Evolutionary conservation across 129 eudicot genomes (phyloP), one percentile per base, ranked within the genome.

Genomic region (Pittosporum tobira): DNA sequence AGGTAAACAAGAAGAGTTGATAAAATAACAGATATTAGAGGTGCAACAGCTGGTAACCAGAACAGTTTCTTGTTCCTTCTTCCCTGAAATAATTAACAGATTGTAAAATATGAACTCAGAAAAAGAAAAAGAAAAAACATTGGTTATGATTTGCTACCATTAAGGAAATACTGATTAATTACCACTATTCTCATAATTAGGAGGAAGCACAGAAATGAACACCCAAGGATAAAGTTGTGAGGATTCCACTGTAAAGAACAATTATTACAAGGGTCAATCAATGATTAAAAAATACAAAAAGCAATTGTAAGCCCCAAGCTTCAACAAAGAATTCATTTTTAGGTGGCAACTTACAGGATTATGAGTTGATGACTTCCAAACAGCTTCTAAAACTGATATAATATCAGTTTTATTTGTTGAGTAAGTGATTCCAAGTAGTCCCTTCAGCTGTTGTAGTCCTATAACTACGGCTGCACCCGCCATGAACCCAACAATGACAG

Each of bases 31-130:
- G 94, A 87, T 52, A 81, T 57, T 43, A 91, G 64, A 0, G 99
- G 99, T 21, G 99, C 96, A 48, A 84, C 82, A 15, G 99, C 96
- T 4, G 99, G 86, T 73, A 91, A 55, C 99, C 99, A 91, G 67
- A 83, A 91, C 16, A 91, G 65, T 59, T 73, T 84, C 69, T 61
- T 77, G 69, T 87, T 78, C 69, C 73, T 83, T 67, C 69, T 73
- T 1, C 96, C 95, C 99, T 91, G 89, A 19, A 14, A 28, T 19
- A 5, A 38, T n/a, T n/a, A n/a, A n/a, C n/a, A n/a, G n/a, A n/a
- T n/a, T n/a, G n/a, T n/a, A n/a, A 8, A 15, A 1, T 0, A 16
- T 14, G 7, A 13, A 25, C 1, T 53, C 8, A 51, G n/a, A n/a
- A n/a, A n/a, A n/a, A n/a, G n/a, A n/a, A n/a, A n/a, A n/a, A n/a